Base-by-base conservation (phyloP, 2,329 filamentous ascomycete genomes). In the Coniosporium tulheliwenetii region DNA sequence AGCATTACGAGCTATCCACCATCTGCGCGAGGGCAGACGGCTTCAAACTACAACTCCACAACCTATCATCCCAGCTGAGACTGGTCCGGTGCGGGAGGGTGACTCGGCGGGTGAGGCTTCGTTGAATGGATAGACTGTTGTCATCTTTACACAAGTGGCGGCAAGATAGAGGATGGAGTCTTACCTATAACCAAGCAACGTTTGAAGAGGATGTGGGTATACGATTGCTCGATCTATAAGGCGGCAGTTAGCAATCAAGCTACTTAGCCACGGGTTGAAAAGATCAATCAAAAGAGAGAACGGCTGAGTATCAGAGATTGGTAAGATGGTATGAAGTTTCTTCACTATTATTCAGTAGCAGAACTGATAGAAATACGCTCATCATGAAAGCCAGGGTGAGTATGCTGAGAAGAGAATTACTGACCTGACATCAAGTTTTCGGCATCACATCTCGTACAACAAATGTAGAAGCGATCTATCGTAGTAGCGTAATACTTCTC, bases 401-500 rank as follows among this genome's bases (percentile, higher is more conserved):
- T 26, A 26, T 26, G 19, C 19, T 26, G 19, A 4, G 19, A 7
- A 26, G 7, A 26, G 19, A 26, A 7, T 26, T 26, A 26, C 19
- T 26, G 19, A 26, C 19, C 19, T 26, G 19, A 26, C 19, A 4
- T 26, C 4, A 7, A 7, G 19, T 26, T 94, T 55, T 94, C 85
- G 36, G 75, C 78, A 36, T 71, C 79, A 62, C 89, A 95, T 38
- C 85, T 67, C 30, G 87, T 93, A 62, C 89, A 95, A 8, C 85
- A 74, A 52, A 89, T 93, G 63, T 87, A 91, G 67, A 96, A 95
- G 29, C 81, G 76, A 63, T 79, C 89, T 47, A 93, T 86, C 45
- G 85, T 76, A 46, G 96, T 93, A 38, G 75, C 75, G 37, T 94
- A 76, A 64, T 98, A 98, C 50, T 81, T 83, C 52, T 95, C 83